Base-by-base conservation (phyloP, 1,284 basidiomycete species). In the Rhodotorula mucilaginosa region DNA sequence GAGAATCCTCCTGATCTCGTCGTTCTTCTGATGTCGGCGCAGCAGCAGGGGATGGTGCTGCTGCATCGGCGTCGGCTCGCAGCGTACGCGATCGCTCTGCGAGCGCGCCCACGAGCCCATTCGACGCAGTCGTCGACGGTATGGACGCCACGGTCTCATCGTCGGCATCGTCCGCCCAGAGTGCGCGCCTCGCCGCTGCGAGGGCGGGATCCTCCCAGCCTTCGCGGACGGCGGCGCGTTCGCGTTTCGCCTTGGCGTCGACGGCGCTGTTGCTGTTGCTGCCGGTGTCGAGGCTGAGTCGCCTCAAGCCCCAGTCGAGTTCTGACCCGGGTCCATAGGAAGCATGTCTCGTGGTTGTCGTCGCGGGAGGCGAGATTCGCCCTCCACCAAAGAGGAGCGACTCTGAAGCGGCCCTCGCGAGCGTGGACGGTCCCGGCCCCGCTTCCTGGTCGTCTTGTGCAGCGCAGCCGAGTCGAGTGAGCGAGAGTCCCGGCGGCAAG, bases 151-250 rank as follows among this genome's bases (percentile, higher is more conserved):
- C 23, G 6, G 39, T 10, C 21, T 16, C 46, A 26, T 29, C 61
- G 23, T 13, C 26, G 1, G 26, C 69, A 8, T 60, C 51, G 31
- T 74, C 73, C 8, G 71, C 72, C 74, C 74, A 75, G 26, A 75
- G 60, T 15, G 74, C 71, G 31, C 69, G 31, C 48, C 74, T 56
- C 31, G 74, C 74, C 1, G 74, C 74, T 0, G 71, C 74, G 13
- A 76, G 58, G 3, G 59, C 72, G 18, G 72, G 74, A 26, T 76
- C 74, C 54, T 76, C 74, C 64, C 74, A 69, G 12, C 61, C 67
- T 3, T 54, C 46, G 26, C 63, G 44, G 29, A 64, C 54, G 7
- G 69, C 65, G 18, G 52, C 54, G 26, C 63, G 52, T 58, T 69
- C 67, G 34, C 67, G 39, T 52, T 68, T 64, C 10, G 61, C 60